Evolutionary conservation across 371 early-diverging fungal genomes (phyloP), one percentile per base, ranked within the genome.

Genomic region (Rhizopus arrhizus): DNA sequence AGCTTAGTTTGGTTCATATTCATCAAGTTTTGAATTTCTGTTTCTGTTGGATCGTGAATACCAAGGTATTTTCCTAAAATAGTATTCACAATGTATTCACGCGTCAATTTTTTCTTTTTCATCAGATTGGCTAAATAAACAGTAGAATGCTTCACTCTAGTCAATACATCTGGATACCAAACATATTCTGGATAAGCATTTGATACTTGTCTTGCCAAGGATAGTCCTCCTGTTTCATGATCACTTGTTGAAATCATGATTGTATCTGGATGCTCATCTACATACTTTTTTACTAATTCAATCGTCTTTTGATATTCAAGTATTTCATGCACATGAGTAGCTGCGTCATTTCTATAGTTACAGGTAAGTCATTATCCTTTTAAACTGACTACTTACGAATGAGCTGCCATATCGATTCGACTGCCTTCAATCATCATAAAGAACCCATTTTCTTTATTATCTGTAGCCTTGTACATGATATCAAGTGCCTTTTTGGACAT

Each of bases 341-440:
- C 94, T 1, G 96, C 89, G 65, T 98, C 98, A 66, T 96, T 96
- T 54, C 88, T 88, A 66, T 0, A 28, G 48, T 62, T 72, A 0
- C 65, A 31, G 45, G 45, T 40, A 10, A 54, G 34, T 65, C 54
- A 71, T 60, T 54, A 70, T 36, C 15, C 22, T 34, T 8, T 31
- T 45, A 43, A 56, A 32, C 4, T 11, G 12, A 5, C 11, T 22
- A 70, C 75, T 64, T 78, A 87, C 84, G 70, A 78, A 59, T 91
- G 91, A 32, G 86, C 91, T n/a, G 89, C 91, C 90, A 90, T 89
- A 62, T 90, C 91, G 50, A 98, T 98, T 13, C 95, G 76, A 57
- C 91, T 91, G 0, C 98, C 97, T 77, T 97, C 98, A 65, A 98
- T 87, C 95, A 98, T 91, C 51, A 98, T 59, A 63, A 98, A 95